Evolutionary conservation across 2,329 filamentous ascomycete species (phyloP).

Genomic region (Verticillium klebahnii): DNA sequence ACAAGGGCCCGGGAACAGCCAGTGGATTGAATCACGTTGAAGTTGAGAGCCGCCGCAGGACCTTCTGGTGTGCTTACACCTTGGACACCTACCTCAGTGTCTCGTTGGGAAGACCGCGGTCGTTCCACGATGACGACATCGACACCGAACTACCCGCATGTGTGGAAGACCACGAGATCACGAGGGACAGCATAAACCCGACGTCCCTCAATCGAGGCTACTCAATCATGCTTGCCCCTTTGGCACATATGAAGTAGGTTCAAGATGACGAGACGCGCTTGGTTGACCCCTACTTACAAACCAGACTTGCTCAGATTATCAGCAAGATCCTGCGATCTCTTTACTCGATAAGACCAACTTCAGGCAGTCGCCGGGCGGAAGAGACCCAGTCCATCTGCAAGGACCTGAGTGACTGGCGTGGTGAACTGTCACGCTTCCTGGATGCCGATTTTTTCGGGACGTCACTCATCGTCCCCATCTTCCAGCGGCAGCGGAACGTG

Average conservation of each 20-base stretch:
- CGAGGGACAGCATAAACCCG: constrained; percentile 14
- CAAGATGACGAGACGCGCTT: neutral
- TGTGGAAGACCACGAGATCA: constrained; percentile 41
- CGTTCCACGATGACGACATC: constrained; percentile 62
- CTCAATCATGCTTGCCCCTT: constrained; percentile 26
- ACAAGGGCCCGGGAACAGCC: constrained; percentile 15
- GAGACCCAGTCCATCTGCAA: constrained; percentile 1
- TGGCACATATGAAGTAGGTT: constrained; percentile 29
- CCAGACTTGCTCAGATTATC: constrained; percentile 28
- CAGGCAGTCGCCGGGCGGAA: constrained; percentile 7
- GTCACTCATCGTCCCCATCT: constrained; percentile 30
- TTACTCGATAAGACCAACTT: constrained; percentile 29
- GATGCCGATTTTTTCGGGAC: constrained; percentile 30
- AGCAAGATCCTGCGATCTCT: constrained; percentile 27
- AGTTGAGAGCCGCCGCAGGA: constrained; percentile 32
- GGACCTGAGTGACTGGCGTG: constrained; percentile 28
- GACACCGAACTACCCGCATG: constrained; percentile 53
- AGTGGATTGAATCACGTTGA: constrained; percentile 25
- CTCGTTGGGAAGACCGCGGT: constrained; percentile 54
- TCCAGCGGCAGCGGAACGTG: constrained; percentile 35
- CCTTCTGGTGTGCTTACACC: constrained; percentile 62
- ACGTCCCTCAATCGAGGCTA: constrained; percentile 11
- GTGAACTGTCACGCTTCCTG: constrained; percentile 28
- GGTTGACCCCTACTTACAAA: neutral
- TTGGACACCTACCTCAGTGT: constrained; percentile 61